phyloP scores from a whole-genome alignment of 1,284 basidiomycete genomes.

The Ganoderma meredithae region DNA sequence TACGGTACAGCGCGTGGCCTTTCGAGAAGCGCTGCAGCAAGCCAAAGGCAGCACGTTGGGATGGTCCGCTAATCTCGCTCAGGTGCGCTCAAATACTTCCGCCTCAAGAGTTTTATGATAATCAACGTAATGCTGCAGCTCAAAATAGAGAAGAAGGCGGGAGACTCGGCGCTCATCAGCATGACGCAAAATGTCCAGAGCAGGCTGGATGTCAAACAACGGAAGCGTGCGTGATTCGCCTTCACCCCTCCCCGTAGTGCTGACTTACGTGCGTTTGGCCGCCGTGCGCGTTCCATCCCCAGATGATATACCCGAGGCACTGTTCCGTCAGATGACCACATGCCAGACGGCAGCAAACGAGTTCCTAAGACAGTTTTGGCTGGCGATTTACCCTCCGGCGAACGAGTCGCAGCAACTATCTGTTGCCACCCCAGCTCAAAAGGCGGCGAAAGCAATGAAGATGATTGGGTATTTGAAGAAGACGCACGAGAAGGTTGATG shows the following conservation, averaged over 20 bases:
- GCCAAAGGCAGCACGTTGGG: slow-evolving; percentile 54
- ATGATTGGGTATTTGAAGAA: slow-evolving; percentile 85
- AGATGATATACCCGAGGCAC: slow-evolving; percentile 83
- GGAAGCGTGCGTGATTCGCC: slow-evolving; percentile 58
- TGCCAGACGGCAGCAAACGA: slow-evolving; percentile 95
- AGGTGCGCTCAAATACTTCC: slow-evolving; percentile 49
- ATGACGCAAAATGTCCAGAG: slow-evolving; percentile 82
- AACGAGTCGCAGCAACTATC: slow-evolving; percentile 60
- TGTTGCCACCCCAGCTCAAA: slow-evolving; percentile 64
- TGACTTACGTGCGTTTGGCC: slow-evolving; percentile 2
- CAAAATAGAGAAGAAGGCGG: slow-evolving; percentile 68
- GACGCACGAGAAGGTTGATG: slow-evolving; percentile 83
- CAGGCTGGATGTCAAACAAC: slow-evolving; percentile 68
- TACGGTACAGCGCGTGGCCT: slow-evolving; percentile 47
- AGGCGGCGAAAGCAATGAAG: slow-evolving; percentile 79
- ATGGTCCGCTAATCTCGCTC: slow-evolving; percentile 66
- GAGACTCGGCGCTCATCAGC: slow-evolving; percentile 69
- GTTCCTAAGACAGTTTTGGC: slow-evolving; percentile 97
- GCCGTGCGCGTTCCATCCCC: slow-evolving; percentile 8
- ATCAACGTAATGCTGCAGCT: slow-evolving; percentile 41
- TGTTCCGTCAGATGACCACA: slow-evolving; percentile 85
- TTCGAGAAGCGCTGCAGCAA: slow-evolving; percentile 53
- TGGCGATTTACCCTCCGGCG: slow-evolving; percentile 82
- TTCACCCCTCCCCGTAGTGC: neutral
- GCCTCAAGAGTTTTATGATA: neutral